Percentiles rank a stretch among this genome's conserved stretches.
Evolutionary conservation across 2,329 filamentous ascomycete species (phyloP).

Genomic region (Colletotrichum shisoi): DNA sequence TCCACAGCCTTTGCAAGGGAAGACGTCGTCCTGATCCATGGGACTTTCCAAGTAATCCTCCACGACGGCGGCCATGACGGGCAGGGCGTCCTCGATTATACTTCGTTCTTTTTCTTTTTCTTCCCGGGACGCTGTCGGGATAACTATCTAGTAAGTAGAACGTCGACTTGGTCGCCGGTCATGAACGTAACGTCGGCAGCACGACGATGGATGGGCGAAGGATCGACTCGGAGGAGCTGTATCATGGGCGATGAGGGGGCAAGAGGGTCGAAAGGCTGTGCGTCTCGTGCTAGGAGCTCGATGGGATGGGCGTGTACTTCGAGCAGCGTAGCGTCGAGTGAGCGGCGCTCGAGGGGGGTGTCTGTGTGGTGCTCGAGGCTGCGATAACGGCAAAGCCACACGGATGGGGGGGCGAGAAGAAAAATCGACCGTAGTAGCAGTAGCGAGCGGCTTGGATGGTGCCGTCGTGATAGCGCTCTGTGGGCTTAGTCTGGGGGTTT

Average conservation of each 20-base stretch:
- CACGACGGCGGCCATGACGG: slow-evolving; percentile 59
- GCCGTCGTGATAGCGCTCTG: slow-evolving; percentile 32
- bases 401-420: slow-evolving; percentile 3
- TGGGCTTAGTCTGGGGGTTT: slow-evolving; percentile 25
- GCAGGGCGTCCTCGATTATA: slow-evolving; percentile 23
- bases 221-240: slow-evolving; percentile 22
- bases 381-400: slow-evolving; percentile 28
- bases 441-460: slow-evolving; percentile 9
- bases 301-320: slow-evolving; percentile 30
- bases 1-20: slow-evolving; percentile 91
- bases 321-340: slow-evolving; percentile 25
- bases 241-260: slow-evolving; percentile 33
- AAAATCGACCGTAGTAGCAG: slow-evolving; percentile 7
- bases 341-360: slow-evolving; percentile 27
- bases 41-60: slow-evolving; percentile 70
- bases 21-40: slow-evolving; percentile 82
- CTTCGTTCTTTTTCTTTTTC: background rate
- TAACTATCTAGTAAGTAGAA: slow-evolving; percentile 26
- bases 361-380: slow-evolving; percentile 28
- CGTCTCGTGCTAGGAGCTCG: slow-evolving; percentile 36
- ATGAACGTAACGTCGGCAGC: slow-evolving; percentile 31
- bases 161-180: slow-evolving; percentile 24
- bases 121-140: slow-evolving; percentile 31
- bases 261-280: slow-evolving; percentile 30
- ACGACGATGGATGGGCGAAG: slow-evolving; percentile 21